Conservation (phyloP, 1,139 yeast genomes). For the Zygosaccharomyces sapae region DNA sequence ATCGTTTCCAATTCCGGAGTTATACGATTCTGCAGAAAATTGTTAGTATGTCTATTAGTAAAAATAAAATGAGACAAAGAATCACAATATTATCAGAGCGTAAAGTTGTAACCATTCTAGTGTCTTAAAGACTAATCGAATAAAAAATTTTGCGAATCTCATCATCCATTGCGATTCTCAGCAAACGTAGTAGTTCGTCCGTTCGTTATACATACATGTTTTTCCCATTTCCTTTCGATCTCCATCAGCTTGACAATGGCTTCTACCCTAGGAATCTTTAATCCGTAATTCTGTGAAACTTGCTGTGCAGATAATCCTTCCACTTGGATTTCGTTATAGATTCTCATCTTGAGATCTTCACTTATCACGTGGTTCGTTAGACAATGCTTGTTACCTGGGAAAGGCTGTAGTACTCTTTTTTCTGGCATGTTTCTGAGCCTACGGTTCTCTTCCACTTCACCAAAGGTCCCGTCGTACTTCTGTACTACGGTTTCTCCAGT, state of each 20-base stretch:
- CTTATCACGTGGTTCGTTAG: slow-evolving; percentile 62
- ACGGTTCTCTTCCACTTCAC: slow-evolving; percentile 16
- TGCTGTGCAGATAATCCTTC: slow-evolving; percentile 61
- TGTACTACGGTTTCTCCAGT: slow-evolving; percentile 35
- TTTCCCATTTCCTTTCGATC: slow-evolving; percentile 59
- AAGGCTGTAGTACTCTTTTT: slow-evolving; percentile 57
- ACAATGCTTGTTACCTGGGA: slow-evolving; percentile 69
- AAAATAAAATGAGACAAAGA: background rate
- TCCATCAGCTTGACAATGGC: slow-evolving; percentile 68
- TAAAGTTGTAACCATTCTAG: slow-evolving; percentile 50
- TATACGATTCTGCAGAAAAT: slow-evolving; percentile 40
- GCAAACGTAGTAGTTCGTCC: too few species aligned
- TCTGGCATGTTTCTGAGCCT: slow-evolving; percentile 35
- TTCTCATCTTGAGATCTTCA: slow-evolving; percentile 53
- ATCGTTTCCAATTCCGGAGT: slow-evolving; percentile 51
- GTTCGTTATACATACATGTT: slow-evolving; percentile 49
- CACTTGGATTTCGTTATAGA: slow-evolving; percentile 53
- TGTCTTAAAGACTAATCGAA: slow-evolving; percentile 83
- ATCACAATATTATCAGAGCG: slow-evolving; percentile 17
- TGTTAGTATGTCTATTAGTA: background rate
- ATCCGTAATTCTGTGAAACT: slow-evolving; percentile 73
- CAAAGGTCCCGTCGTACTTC: slow-evolving; percentile 26
- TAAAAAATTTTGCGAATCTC: slow-evolving; percentile 40
- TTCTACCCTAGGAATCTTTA: slow-evolving; percentile 80
- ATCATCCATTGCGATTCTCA: slow-evolving; percentile 37